A percentile compares a stretch with the other conserved stretches of the same genome.
phyloP scores from a whole-genome alignment of 1,139 yeast species.

The Kodamaea sp. region DNA sequence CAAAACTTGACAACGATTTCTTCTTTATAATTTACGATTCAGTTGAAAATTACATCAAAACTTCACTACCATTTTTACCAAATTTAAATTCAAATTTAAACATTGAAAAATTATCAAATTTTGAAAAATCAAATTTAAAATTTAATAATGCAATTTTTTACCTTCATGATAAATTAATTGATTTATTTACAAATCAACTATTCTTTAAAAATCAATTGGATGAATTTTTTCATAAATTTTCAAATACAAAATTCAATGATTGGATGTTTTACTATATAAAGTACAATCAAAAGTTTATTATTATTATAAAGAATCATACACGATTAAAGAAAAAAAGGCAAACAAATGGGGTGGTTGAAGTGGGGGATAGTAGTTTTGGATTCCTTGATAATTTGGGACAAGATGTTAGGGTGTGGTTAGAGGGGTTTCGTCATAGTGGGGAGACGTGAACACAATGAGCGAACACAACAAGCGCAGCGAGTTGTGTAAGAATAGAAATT shows the following conservation, averaged over 20 bases:
- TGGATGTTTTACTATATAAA: slow-evolving; percentile 45
- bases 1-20: slow-evolving; percentile 32
- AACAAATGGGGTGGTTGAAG: slow-evolving; percentile 1
- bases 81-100: slow-evolving; percentile 10
- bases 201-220: slow-evolving; percentile 20
- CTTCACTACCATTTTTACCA: slow-evolving; percentile 42
- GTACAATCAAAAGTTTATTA: slow-evolving; percentile 28
- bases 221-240: slow-evolving; percentile 45
- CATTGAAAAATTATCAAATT: slow-evolving; percentile 10
- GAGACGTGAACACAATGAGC: no score
- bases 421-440: slow-evolving; percentile 22
- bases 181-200: slow-evolving; percentile 28
- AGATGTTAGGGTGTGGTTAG: slow-evolving; percentile 44
- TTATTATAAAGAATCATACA: slow-evolving; percentile 37
- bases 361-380: slow-evolving; percentile 21
- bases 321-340: slow-evolving; percentile 16
- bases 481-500: no score
- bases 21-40: slow-evolving; percentile 36
- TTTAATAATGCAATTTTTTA: slow-evolving; percentile 32
- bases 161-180: slow-evolving; percentile 39
- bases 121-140: slow-evolving; percentile 10
- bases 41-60: slow-evolving; percentile 24
- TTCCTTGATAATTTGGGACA: slow-evolving; percentile 44
- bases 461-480: no score
- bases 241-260: slow-evolving; percentile 35